phyloP scores from a whole-genome alignment of 2,329 filamentous ascomycete species.

The Apiospora arundinis region DNA sequence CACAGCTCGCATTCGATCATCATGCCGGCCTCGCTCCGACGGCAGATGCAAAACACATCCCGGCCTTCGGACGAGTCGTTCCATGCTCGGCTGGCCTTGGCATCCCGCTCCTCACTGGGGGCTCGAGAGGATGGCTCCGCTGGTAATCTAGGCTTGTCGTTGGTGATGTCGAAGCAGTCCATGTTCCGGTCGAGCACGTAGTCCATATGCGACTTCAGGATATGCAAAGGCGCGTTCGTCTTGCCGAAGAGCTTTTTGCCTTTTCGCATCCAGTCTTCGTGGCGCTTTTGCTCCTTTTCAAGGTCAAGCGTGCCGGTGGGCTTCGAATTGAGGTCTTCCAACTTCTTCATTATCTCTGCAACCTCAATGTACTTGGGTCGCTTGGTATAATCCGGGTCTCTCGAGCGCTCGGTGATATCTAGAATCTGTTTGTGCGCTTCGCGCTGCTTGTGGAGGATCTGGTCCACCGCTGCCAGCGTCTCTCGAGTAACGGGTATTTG shows the following conservation, averaged over 20 bases:
- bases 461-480: slow-evolving; percentile 82
- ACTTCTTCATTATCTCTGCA: slow-evolving; percentile 83
- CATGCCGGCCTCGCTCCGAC: slow-evolving; percentile 92
- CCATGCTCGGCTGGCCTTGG: slow-evolving; percentile 58
- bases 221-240: slow-evolving; percentile 95
- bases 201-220: slow-evolving; percentile 92
- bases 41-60: slow-evolving; percentile 97
- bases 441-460: slow-evolving; percentile 92
- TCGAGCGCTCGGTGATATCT: slow-evolving; percentile 79
- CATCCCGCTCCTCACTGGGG: slow-evolving; percentile 61
- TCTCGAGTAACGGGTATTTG: slow-evolving; percentile 81
- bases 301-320: slow-evolving; percentile 89
- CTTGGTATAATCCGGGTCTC: slow-evolving; percentile 74
- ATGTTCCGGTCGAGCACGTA: slow-evolving; percentile 89
- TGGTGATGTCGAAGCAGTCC: slow-evolving; percentile 86
- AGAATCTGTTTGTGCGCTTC: slow-evolving; percentile 91
- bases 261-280: slow-evolving; percentile 99
- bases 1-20: slow-evolving; percentile 99
- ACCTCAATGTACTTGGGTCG: slow-evolving; percentile 89
- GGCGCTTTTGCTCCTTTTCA: slow-evolving; percentile 90
- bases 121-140: slow-evolving; percentile 92
- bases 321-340: slow-evolving; percentile 91
- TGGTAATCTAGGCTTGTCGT: slow-evolving; percentile 85
- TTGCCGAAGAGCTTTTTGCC: slow-evolving; percentile 98
- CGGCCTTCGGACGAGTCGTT: slow-evolving; percentile 59